Evolutionary conservation across 768 basidiomycete species (phyloP).

Genomic region (Suillus subluteus): DNA sequence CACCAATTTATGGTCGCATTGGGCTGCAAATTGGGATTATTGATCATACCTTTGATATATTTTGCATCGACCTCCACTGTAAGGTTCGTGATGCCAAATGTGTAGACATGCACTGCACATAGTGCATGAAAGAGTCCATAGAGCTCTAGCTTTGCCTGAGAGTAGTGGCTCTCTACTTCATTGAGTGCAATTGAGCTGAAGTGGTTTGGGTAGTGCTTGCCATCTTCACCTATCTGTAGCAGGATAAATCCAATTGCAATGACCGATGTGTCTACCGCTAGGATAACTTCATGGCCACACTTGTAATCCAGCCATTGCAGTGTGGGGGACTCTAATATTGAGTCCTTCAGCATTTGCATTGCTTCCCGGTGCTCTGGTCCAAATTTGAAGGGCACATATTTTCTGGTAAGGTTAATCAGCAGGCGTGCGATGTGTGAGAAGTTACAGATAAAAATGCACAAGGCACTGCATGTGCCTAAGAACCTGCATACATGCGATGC

Average conservation of each 20-base stretch:
- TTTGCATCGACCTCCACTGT: too few species aligned
- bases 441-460: constrained; percentile 34
- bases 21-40: too few species aligned
- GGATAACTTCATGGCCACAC: too few species aligned
- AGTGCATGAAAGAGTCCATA: constrained; percentile 26
- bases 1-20: too few species aligned
- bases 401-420: constrained; percentile 29
- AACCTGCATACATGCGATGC: constrained; percentile 26
- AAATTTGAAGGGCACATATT: constrained; percentile 29
- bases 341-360: too few species aligned
- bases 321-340: too few species aligned
- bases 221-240: constrained; percentile 22
- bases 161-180: constrained; percentile 18
- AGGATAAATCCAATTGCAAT: not conserved
- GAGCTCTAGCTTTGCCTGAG: constrained; percentile 33
- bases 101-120: constrained; percentile 18
- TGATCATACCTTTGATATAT: too few species aligned
- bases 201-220: constrained; percentile 25
- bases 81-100: constrained; percentile 32
- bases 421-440: constrained; percentile 26
- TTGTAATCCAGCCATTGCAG: too few species aligned
- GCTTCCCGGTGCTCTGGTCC: not conserved
- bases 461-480: constrained; percentile 29
- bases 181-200: constrained; percentile 46
- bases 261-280: too few species aligned